Conservation (phyloP, 768 basidiomycete species). For the Mycena haematopus region DNA sequence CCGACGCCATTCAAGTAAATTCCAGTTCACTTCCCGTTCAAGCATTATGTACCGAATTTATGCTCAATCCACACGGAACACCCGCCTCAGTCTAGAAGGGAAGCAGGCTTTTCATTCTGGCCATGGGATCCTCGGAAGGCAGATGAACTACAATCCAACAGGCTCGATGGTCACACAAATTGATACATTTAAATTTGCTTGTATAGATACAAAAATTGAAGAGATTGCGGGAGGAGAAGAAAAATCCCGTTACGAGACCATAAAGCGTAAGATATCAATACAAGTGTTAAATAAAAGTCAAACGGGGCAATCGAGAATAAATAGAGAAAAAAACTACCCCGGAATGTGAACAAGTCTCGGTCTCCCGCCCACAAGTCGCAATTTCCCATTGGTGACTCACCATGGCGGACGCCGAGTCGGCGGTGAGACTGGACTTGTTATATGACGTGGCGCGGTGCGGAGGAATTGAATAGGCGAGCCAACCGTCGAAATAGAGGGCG, state of each 20-base stretch:
- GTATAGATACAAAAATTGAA: background rate
- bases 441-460: background rate
- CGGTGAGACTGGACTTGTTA: background rate
- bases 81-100: too few species aligned
- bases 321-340: constrained; percentile 16
- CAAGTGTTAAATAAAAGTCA: background rate
- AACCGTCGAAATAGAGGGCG: constrained; percentile 6
- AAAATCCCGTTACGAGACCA: background rate
- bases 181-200: background rate
- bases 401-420: background rate
- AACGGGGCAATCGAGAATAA: constrained; percentile 14
- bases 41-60: too few species aligned
- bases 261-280: background rate
- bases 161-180: background rate
- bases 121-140: too few species aligned
- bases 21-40: too few species aligned
- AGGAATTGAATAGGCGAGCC: constrained; percentile 23
- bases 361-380: background rate
- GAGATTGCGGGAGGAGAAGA: background rate
- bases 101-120: too few species aligned
- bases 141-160: too few species aligned
- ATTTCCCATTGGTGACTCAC: background rate
- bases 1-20: too few species aligned
- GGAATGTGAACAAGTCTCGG: background rate
- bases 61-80: too few species aligned